phyloP scores from a whole-genome alignment of 345 rosid species.

The Geranium rotundifolium region DNA sequence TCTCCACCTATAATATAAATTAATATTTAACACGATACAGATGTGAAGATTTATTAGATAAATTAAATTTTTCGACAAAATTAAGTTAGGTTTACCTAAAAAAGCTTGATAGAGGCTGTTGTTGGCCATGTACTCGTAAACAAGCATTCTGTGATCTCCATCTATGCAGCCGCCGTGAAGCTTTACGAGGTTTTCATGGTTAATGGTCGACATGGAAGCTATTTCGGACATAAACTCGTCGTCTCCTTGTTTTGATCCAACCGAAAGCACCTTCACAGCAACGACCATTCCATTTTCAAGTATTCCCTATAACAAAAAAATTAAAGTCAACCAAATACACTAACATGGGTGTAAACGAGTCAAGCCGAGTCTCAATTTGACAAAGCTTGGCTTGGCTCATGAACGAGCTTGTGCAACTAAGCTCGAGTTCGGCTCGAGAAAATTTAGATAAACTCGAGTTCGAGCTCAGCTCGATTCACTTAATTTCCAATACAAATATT shows the following conservation, averaged over 20 bases:
- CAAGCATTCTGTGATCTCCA: constrained; percentile 35
- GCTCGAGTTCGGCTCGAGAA: no score
- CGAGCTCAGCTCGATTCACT: no score
- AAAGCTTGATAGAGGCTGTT: constrained; percentile 34
- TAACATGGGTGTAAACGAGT: no score
- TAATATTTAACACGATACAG: background rate
- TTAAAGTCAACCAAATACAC: background rate
- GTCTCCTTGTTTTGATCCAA: constrained; percentile 52
- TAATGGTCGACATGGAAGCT: constrained; percentile 30
- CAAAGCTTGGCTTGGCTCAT: no score
- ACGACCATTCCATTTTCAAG: constrained; percentile 25
- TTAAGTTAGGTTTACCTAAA: constrained; percentile 20
- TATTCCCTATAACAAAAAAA: constrained; percentile 1
- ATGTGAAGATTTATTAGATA: no score
- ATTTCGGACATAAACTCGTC: constrained; percentile 51
- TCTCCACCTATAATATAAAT: constrained; percentile 30
- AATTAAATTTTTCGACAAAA: no score
- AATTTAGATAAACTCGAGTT: no score
- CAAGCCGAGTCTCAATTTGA: no score
- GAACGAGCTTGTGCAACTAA: no score
- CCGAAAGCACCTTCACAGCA: constrained; percentile 41
- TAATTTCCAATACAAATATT: no score
- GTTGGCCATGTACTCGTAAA: constrained; percentile 53
- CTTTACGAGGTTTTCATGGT: constrained; percentile 40
- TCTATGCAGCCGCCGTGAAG: constrained; percentile 54